Percentiles rank a stretch among this genome's conserved stretches.
Conservation (phyloP, 805 yeast genomes). For the Yarrowia sp. region DNA sequence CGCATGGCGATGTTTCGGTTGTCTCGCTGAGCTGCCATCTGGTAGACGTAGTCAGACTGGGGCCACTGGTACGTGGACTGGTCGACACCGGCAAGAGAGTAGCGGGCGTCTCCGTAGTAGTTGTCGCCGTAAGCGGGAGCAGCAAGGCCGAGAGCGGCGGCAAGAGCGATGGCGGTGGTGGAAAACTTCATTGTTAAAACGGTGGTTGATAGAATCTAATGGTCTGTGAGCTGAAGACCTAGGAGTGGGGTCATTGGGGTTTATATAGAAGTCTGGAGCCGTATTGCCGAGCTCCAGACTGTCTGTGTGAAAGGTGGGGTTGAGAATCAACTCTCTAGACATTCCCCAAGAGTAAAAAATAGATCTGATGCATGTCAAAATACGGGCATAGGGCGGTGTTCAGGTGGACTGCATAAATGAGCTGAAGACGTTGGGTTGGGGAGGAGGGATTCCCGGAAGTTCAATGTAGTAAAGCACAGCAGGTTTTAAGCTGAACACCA, state of each 20-base stretch:
- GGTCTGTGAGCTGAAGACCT: slow-evolving; percentile 2
- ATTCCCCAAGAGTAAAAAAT: slow-evolving; percentile 3
- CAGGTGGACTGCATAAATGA: background rate
- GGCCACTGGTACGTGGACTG: slow-evolving; percentile 25
- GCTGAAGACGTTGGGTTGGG: background rate
- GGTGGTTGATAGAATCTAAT: slow-evolving; percentile 10
- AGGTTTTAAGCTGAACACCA: no score
- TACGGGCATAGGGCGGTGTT: background rate
- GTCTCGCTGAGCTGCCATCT: slow-evolving; percentile 23
- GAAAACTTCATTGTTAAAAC: slow-evolving; percentile 12
- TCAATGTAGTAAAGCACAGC: no score
- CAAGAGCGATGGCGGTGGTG: slow-evolving; percentile 18
- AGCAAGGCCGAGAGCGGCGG: slow-evolving; percentile 7
- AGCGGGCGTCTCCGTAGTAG: slow-evolving; percentile 8
- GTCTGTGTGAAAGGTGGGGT: background rate
- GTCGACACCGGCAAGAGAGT: slow-evolving; percentile 4
- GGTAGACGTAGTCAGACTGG: slow-evolving; percentile 27
- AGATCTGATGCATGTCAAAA: background rate
- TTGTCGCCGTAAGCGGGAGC: slow-evolving; percentile 17
- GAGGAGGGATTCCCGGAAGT: no score
- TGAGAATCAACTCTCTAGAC: background rate
- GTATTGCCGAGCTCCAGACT: no score
- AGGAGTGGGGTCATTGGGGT: background rate
- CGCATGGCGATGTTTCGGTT: slow-evolving; percentile 25
- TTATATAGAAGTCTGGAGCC: background rate